These are phyloP conservation scores for Pneumocystis jirovecii DNA, from an alignment of 1,139 yeast genomes.

Conservation along the genomic window DNA sequence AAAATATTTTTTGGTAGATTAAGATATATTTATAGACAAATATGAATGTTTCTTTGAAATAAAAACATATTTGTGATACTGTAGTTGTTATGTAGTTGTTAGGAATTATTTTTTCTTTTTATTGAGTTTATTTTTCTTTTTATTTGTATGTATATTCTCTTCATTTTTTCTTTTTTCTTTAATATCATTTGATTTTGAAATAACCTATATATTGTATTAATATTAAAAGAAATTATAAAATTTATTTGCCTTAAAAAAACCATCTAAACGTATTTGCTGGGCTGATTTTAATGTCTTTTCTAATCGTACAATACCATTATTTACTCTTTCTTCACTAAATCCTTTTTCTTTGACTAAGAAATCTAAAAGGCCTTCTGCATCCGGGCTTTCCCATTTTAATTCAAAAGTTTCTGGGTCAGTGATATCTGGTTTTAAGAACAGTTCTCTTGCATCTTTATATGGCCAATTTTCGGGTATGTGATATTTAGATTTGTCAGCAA, in stretches of 20 bases:
- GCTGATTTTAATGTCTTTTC: conserved; percentile 72
- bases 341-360: conserved; percentile 67
- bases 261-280: conserved; percentile 33
- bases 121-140: not conserved
- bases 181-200: not conserved
- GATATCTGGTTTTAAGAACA: conserved; percentile 74
- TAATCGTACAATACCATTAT: conserved; percentile 72
- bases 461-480: conserved; percentile 94
- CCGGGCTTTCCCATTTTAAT: conserved; percentile 57
- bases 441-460: conserved; percentile 67
- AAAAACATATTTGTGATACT: too few species aligned
- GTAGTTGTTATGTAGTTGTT: too few species aligned
- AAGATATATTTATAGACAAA: not conserved
- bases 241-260: not conserved
- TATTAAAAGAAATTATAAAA: not conserved
- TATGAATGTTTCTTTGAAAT: not conserved
- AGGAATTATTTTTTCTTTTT: not conserved
- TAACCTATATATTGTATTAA: not conserved
- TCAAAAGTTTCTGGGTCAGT: conserved; percentile 42
- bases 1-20: not conserved
- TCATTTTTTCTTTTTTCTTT: not conserved
- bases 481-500: conserved; percentile 33
- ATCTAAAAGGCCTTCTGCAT: conserved; percentile 56
- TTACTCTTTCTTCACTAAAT: conserved; percentile 81
- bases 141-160: not conserved